phyloP scores from a whole-genome alignment of 2,329 filamentous ascomycete genomes.

The Calonectria pseudoreteaudii region DNA sequence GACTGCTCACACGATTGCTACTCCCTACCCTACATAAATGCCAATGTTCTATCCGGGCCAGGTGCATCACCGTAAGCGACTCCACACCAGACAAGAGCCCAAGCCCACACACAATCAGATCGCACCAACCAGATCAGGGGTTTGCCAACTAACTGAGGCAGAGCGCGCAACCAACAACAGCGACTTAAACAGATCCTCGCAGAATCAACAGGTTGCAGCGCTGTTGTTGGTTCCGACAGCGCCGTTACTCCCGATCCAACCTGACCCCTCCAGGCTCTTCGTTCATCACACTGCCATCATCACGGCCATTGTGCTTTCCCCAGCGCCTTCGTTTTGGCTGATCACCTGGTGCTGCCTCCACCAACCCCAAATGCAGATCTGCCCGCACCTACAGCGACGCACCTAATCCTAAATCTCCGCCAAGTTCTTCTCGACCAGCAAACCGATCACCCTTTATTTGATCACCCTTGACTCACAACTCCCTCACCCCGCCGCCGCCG shows the following conservation, averaged over 20 bases:
- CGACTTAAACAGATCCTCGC: slow-evolving; percentile 7
- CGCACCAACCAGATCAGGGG: slow-evolving; percentile 2
- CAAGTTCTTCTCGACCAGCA: not conserved
- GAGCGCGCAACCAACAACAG: slow-evolving; percentile 16
- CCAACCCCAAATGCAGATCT: slow-evolving; percentile 1
- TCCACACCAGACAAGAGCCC: not conserved
- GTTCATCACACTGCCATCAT: slow-evolving; percentile 3
- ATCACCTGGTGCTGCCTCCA: not conserved
- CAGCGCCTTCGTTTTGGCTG: not conserved
- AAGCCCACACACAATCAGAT: not conserved
- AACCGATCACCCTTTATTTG: not conserved
- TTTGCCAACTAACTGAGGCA: slow-evolving; percentile 6
- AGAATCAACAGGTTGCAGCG: slow-evolving; percentile 7
- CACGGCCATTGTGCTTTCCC: not conserved
- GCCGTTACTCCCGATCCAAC: slow-evolving; percentile 11
- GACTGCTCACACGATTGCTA: not conserved
- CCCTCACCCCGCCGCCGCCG: not conserved
- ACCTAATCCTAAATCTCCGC: slow-evolving; percentile 1
- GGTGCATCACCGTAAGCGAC: slow-evolving; percentile 8
- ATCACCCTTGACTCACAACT: not conserved
- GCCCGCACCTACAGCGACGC: not conserved
- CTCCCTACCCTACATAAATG: not conserved
- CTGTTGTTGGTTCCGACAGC: not conserved
- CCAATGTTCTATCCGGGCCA: not conserved
- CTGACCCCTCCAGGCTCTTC: not conserved